These are phyloP conservation scores for Choiromyces venosus DNA, from an alignment of 495 filamentous ascomycete genomes.

Conservation along the genomic window DNA sequence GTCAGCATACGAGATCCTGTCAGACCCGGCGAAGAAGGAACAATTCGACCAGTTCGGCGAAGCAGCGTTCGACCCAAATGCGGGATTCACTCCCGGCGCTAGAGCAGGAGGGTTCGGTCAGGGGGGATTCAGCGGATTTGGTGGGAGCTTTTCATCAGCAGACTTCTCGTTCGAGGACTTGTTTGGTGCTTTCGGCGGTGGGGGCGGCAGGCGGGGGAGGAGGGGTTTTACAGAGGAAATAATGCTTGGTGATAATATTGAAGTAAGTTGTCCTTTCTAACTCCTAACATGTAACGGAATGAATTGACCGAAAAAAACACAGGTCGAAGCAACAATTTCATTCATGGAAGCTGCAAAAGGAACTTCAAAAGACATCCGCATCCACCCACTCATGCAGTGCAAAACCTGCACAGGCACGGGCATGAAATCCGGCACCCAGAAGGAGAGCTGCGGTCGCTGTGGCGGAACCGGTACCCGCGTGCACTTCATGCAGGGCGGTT, in stretches of 20 bases:
- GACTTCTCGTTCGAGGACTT: constrained; percentile 95
- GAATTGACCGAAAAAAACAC: not conserved
- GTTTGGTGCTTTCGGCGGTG: constrained; percentile 72
- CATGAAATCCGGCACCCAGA: constrained; percentile 70
- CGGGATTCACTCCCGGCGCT: constrained; percentile 56
- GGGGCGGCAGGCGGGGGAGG: constrained; percentile 44
- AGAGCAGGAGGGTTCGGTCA: constrained; percentile 60
- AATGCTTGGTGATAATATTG: constrained; percentile 83
- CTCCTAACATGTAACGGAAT: not conserved
- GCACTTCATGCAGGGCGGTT: constrained; percentile 82
- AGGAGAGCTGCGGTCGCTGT: constrained; percentile 69
- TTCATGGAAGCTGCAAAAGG: constrained; percentile 97
- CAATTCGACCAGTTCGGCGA: constrained; percentile 86
- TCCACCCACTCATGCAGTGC: constrained; percentile 71
- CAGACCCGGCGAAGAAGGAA: constrained; percentile 83
- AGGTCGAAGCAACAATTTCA: constrained; percentile 73
- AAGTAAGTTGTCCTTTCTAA: constrained; percentile 46
- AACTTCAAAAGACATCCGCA: constrained; percentile 66
- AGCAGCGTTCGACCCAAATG: constrained; percentile 74
- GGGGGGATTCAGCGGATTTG: constrained; percentile 51
- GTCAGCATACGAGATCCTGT: constrained; percentile 83
- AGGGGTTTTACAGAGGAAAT: constrained; percentile 69
- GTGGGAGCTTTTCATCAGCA: constrained; percentile 59
- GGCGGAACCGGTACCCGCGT: constrained; percentile 80
- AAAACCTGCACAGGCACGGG: constrained; percentile 76